Evolutionary conservation across 2,329 filamentous ascomycete species (phyloP), one percentile per base, ranked within the genome.

Genomic region (Orbilia ellipsospora): DNA sequence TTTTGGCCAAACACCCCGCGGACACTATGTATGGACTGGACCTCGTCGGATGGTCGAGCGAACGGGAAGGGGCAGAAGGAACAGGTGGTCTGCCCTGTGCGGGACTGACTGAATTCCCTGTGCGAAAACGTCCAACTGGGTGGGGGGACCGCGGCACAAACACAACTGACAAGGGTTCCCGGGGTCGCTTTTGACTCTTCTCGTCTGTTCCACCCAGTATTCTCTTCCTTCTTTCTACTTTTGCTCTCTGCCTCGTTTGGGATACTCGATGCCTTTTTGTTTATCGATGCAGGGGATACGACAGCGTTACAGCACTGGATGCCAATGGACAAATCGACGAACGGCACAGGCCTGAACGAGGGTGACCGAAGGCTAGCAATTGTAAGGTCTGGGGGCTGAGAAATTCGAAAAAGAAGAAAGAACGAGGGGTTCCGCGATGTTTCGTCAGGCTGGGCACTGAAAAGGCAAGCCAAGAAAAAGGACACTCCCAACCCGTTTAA

Each of bases 1-100:
- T 69, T 64, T 52, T 62, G 59, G 57, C 64, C 63, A 20, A 59
- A 57, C 72, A 65, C 64, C 63, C 64, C 72, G 64, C 72, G 70
- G 69, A 54, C 59, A 68, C 70, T 69, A 68, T 63, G 23, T 23
- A 23, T 23, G 23, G 4, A 23, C 23, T 23, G 23, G 23, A 23
- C 23, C 31, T 48, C 36, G 42, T 52, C 56, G 15, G 15, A n/a
- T n/a, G 44, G 31, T 36, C 10, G 31, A 36, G 10, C 6, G 31
- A 36, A 36, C 31, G 31, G 31, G 31, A 36, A 36, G 31, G 31
- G 31, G 28, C 4, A 31, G 28, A 31, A 31, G 3, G 28, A 31
- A 31, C 28, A 36, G 44, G 44, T 48, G 44, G 44, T 48, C 44
- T 48, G 44, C 44, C 44, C 44, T n/a, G 31, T 36, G 31, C 31